phyloP scores from a whole-genome alignment of 1,139 yeast species.

The Keqinozyma sinolaborantium region DNA sequence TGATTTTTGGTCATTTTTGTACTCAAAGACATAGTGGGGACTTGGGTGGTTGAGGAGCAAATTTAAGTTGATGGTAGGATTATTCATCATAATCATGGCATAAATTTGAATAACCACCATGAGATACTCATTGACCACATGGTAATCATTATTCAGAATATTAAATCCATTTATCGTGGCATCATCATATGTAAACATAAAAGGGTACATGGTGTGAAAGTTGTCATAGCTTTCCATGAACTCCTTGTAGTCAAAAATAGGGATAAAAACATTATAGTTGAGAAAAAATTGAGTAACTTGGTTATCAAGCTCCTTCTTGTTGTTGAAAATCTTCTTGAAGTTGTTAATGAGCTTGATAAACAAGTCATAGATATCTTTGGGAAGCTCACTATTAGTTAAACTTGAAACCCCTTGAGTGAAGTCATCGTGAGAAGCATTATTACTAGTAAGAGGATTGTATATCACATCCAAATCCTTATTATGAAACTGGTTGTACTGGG shows the following conservation, averaged over 20 bases:
- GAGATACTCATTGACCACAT: conserved; percentile 48
- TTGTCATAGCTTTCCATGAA: conserved; percentile 58
- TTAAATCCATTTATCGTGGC: conserved; percentile 49
- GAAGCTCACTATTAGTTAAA: conserved; percentile 23
- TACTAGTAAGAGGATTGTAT: conserved; percentile 42
- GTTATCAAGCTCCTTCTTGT: conserved; percentile 47
- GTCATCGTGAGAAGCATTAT: conserved; percentile 17
- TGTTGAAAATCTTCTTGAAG: conserved; percentile 41
- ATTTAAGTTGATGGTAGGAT: conserved; percentile 43
- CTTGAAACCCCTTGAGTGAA: conserved; percentile 14
- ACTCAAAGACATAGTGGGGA: conserved; percentile 28
- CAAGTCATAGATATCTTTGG: conserved; percentile 41
- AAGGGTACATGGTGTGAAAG: conserved; percentile 55
- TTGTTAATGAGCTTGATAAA: conserved; percentile 45
- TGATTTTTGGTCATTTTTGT: conserved; percentile 11
- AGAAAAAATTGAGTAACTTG: conserved; percentile 52
- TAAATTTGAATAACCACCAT: conserved; percentile 44
- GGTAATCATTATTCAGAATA: conserved; percentile 49
- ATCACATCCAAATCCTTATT: conserved; percentile 40
- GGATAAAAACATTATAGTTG: conserved; percentile 55
- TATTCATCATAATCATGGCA: conserved; percentile 46
- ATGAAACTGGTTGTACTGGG: conserved; percentile 36
- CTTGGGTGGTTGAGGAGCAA: conserved; percentile 35
- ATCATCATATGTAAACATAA: conserved; percentile 48
- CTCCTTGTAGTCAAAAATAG: conserved; percentile 56